These are phyloP conservation scores for Agaricales sp. DNA, from an alignment of 1,284 basidiomycete species.

Conservation along the genomic window DNA sequence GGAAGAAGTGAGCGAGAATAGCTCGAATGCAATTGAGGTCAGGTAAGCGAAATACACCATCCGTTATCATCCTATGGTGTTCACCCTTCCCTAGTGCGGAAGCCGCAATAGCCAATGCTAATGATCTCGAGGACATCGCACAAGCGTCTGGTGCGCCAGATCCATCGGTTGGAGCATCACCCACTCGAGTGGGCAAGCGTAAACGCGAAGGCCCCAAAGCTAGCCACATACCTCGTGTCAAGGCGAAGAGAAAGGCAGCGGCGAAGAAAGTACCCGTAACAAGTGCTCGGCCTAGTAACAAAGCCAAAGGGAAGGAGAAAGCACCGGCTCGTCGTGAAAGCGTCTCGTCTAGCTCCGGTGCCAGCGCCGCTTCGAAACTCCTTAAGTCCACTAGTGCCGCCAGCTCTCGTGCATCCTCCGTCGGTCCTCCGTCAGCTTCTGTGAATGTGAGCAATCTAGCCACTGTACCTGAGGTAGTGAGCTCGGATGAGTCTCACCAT, in stretches of 20 bases:
- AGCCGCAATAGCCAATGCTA: too few relatives aligned
- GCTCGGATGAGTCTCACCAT: background rate
- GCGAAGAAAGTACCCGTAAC: background rate
- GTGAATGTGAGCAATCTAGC: too few relatives aligned
- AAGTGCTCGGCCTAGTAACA: conserved; percentile 5
- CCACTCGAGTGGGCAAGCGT: background rate
- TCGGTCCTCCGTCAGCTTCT: conserved; percentile 24
- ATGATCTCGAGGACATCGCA: too few relatives aligned
- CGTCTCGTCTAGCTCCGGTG: conserved; percentile 22
- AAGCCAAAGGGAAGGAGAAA: conserved; percentile 14
- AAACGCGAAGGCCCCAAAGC: background rate
- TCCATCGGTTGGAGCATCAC: background rate
- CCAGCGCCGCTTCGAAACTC: conserved; percentile 24
- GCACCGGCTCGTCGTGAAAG: conserved; percentile 5
- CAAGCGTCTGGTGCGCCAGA: too few relatives aligned
- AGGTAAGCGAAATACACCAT: too few relatives aligned
- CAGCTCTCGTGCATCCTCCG: conserved; percentile 37
- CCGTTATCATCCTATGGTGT: too few relatives aligned
- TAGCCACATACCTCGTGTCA: background rate
- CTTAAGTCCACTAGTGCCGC: conserved; percentile 20
- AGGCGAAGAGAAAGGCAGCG: background rate
- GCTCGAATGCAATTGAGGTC: too few relatives aligned
- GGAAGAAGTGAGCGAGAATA: too few relatives aligned
- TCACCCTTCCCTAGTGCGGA: too few relatives aligned
- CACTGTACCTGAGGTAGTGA: too few relatives aligned